Evolutionary conservation across 768 basidiomycete species (phyloP).

Genomic region (Gymnopilus dilepis): DNA sequence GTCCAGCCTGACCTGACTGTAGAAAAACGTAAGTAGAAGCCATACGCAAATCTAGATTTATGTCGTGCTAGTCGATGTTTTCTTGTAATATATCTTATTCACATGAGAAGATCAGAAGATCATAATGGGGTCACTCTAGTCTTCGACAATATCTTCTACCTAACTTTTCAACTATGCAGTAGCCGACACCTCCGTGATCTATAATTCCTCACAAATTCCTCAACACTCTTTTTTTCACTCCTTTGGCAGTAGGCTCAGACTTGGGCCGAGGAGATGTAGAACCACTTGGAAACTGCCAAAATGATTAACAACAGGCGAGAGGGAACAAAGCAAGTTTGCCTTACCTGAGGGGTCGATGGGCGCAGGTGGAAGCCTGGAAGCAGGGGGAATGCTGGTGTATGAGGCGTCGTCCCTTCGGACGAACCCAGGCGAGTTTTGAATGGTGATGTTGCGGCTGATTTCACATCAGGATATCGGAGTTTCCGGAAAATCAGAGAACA

Average conservation of each 20-base stretch:
- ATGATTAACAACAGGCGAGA: slow-evolving; percentile 12
- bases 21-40: slow-evolving; percentile 38
- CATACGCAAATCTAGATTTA: slow-evolving; percentile 1
- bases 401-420: slow-evolving; percentile 62
- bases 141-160: slow-evolving; percentile 6
- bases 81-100: slow-evolving; percentile 28
- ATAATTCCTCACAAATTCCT: not conserved
- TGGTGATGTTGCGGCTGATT: slow-evolving; percentile 79
- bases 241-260: slow-evolving; percentile 47
- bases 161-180: not conserved
- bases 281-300: slow-evolving; percentile 83
- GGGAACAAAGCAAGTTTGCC: slow-evolving; percentile 25
- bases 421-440: slow-evolving; percentile 75
- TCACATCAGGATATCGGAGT: slow-evolving; percentile 9
- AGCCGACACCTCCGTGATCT: not conserved
- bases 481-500: slow-evolving; percentile 34
- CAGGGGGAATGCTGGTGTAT: slow-evolving; percentile 72
- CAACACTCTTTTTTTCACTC: slow-evolving; percentile 4
- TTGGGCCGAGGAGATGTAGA: slow-evolving; percentile 91
- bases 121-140: not conserved
- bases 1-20: slow-evolving; percentile 55
- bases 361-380: slow-evolving; percentile 84
- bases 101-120: not conserved
- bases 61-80: slow-evolving; percentile 19
- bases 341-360: slow-evolving; percentile 90